phyloP scores from a whole-genome alignment of 495 filamentous ascomycete genomes.

The Xylaria telfairii region DNA sequence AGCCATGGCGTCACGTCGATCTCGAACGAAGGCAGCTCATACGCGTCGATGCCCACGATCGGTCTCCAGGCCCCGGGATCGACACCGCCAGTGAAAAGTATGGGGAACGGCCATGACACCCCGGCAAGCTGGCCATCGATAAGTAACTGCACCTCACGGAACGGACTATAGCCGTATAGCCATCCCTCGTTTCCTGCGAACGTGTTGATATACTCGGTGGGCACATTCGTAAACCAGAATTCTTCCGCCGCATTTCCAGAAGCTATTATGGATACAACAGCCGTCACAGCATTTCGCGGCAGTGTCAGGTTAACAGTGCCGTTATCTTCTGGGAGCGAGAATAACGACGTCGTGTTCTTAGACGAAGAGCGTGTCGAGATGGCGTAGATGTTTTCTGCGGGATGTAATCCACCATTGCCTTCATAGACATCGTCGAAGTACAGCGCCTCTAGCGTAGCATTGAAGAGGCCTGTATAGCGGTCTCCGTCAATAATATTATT shows the following conservation, averaged over 20 bases:
- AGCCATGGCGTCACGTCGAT: constrained; percentile 86
- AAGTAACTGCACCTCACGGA: constrained; percentile 80
- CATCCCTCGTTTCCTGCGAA: constrained; percentile 63
- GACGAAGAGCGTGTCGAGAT: constrained; percentile 68
- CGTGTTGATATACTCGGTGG: constrained; percentile 64
- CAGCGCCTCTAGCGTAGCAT: constrained; percentile 79
- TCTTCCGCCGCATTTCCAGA: constrained; percentile 81
- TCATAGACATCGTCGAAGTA: constrained; percentile 64
- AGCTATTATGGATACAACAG: constrained; percentile 76
- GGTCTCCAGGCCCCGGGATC: constrained; percentile 83
- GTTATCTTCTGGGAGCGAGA: constrained; percentile 69
- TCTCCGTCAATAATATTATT: constrained; percentile 74
- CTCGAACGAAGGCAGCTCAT: constrained; percentile 80
- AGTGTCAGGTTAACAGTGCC: constrained; percentile 64
- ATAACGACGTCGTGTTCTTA: constrained; percentile 65
- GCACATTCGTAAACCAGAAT: constrained; percentile 89
- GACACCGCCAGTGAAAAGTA: constrained; percentile 88
- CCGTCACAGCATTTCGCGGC: constrained; percentile 68
- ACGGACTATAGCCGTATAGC: constrained; percentile 76
- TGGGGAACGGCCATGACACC: constrained; percentile 83
- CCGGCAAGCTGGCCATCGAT: constrained; percentile 80
- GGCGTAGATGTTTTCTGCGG: constrained; percentile 74
- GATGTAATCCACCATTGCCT: constrained; percentile 36
- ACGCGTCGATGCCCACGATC: constrained; percentile 83
- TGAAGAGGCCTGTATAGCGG: constrained; percentile 80